These are phyloP conservation scores for Buddleja alternifolia DNA, from an alignment of 257 asterid species.

Conservation along the genomic window DNA sequence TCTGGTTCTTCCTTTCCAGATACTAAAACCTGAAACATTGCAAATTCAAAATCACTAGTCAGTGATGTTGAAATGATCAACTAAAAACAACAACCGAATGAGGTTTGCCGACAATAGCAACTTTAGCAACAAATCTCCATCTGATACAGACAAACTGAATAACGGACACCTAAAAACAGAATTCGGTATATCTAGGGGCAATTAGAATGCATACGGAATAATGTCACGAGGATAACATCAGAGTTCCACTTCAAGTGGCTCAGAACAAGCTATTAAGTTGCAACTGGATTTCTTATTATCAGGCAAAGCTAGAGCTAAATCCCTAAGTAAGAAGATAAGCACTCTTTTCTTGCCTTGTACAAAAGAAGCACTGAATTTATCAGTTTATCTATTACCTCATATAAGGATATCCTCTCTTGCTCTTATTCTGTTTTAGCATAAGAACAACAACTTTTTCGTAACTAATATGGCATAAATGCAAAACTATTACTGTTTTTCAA, in stretches of 20 bases:
- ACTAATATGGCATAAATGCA: not conserved
- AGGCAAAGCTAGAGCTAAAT: slow-evolving; percentile 7
- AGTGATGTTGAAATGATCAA: not conserved
- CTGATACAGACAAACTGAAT: not conserved
- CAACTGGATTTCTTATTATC: too few relatives aligned
- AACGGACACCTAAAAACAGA: not conserved
- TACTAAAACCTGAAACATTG: slow-evolving; percentile 57
- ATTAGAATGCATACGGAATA: too few relatives aligned
- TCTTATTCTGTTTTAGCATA: slow-evolving; percentile 3
- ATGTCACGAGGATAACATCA: too few relatives aligned
- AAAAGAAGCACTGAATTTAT: too few relatives aligned
- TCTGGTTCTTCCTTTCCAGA: slow-evolving; percentile 86
- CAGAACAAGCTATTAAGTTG: slow-evolving; percentile 17
- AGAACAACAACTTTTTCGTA: not conserved
- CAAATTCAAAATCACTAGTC: slow-evolving; percentile 8
- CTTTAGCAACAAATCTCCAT: not conserved
- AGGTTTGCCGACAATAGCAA: not conserved
- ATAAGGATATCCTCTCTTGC: not conserved
- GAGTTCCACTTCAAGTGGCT: slow-evolving; percentile 17
- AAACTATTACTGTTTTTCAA: not conserved
- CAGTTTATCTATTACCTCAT: not conserved
- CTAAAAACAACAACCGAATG: not conserved
- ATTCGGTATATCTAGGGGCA: too few relatives aligned
- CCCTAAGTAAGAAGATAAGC: not conserved
- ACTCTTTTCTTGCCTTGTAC: too few relatives aligned